phyloP scores from a whole-genome alignment of 352 stramenopile species.

The Phytophthora macrochlamydospora region DNA sequence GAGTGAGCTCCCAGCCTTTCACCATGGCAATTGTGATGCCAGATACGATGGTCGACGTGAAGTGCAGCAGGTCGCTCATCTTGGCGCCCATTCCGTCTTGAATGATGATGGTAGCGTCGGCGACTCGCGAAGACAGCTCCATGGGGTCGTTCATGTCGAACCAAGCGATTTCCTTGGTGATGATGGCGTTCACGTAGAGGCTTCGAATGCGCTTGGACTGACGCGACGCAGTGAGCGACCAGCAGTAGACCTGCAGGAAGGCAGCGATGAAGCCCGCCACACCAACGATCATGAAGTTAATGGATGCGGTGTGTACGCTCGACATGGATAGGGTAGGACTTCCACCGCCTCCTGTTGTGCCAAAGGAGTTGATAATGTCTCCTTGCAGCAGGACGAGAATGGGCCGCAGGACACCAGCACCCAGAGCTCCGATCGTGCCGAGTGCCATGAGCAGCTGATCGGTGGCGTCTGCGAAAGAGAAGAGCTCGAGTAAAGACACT shows the following conservation, averaged over 20 bases:
- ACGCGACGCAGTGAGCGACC: constrained; percentile 48
- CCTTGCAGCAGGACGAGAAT: constrained; percentile 28
- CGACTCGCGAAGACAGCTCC: constrained; percentile 43
- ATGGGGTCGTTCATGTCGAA: constrained; percentile 59
- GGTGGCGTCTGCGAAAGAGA: constrained; percentile 26
- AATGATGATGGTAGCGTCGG: constrained; percentile 42
- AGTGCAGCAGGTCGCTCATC: constrained; percentile 47
- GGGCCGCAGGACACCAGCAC: constrained; percentile 21
- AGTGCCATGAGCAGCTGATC: constrained; percentile 29
- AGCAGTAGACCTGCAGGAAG: constrained; percentile 56
- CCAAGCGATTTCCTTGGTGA: constrained; percentile 55
- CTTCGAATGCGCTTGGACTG: constrained; percentile 52
- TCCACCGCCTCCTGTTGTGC: neutral
- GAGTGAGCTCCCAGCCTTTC: constrained; percentile 58
- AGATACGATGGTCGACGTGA: constrained; percentile 32
- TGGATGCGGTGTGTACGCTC: constrained; percentile 37
- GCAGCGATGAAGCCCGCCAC: constrained; percentile 26
- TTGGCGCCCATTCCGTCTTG: constrained; percentile 53
- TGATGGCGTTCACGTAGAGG: constrained; percentile 43
- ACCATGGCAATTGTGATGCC: constrained; percentile 52
- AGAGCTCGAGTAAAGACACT: constrained; percentile 22
- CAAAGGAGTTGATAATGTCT: constrained; percentile 30
- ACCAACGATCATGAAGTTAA: constrained; percentile 44
- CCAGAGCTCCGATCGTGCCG: constrained; percentile 8
- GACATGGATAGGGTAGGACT: neutral